Base-by-base conservation (phyloP, 371 early-diverging fungal species). In the Mortierella sp. region DNA sequence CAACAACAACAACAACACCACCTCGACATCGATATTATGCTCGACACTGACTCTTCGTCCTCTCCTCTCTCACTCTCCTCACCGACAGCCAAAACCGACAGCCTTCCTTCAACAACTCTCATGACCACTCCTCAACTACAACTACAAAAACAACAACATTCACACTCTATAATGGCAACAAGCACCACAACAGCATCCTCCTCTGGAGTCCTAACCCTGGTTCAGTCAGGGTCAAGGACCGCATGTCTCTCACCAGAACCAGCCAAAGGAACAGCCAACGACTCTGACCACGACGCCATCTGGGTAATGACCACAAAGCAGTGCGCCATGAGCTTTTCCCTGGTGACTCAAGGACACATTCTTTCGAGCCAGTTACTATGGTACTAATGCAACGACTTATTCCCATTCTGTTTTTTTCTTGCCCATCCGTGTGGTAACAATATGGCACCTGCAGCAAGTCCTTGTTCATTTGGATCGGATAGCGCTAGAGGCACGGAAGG, bases 381-480 rank as follows among this genome's bases (percentile, higher is more conserved):
- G 2, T 34, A 8, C 34, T 63, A 31, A 63, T 14, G 42, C 42
- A 38, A 71, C 21, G 14, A 45, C 21, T 44, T 19, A 58, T 11
- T 6, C 9, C 44, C n/a, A n/a, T 24, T 57, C 28, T 70, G 14
- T 38, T 47, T 44, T 31, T 16, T n/a, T 70, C 5, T 26, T 48
- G 9, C 34, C 48, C 34, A 21, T 28, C 48, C 60, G 21, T 44
- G 65, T 50, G 47, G 31, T 68, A 26, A 34, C 21, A 38, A 21
- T 21, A 60, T 31, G 31, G 2, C 16, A 60, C 7, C 3, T 60
- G 63, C 63, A 88, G 88, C 81, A 80, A 79, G 88, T 84, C 3
- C 75, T 84, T 10, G 74, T 76, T 28, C 80, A 79, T 70, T 77
- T 84, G 55, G 82, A 82, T 77, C 80, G 82, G 19, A 72, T 78